These are phyloP conservation scores for Hygrophoropsis aurantiaca DNA, from an alignment of 768 basidiomycete genomes.

Conservation along the genomic window DNA sequence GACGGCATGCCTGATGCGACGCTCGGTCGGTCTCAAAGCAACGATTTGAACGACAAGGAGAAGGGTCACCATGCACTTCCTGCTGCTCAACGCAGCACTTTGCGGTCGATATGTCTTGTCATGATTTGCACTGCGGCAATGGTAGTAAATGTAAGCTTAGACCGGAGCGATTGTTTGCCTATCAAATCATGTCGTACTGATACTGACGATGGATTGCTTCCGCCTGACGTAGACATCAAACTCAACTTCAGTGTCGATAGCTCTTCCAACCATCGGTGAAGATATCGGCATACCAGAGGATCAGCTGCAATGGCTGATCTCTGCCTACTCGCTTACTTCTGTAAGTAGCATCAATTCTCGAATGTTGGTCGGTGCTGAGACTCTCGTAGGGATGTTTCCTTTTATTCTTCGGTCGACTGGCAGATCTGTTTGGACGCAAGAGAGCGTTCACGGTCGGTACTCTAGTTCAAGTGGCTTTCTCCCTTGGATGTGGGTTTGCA, in stretches of 20 bases:
- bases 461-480: conserved; percentile 49
- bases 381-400: conserved; percentile 67
- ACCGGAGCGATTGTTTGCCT: too few species aligned
- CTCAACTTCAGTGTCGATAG: conserved; percentile 47
- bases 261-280: conserved; percentile 51
- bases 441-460: conserved; percentile 64
- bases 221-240: conserved; percentile 25
- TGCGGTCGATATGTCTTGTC: conserved; percentile 29
- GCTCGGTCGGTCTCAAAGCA: conserved; percentile 6
- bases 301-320: conserved; percentile 65
- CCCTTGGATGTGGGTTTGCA: conserved; percentile 65
- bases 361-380: too few species aligned
- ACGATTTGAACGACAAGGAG: conserved; percentile 9
- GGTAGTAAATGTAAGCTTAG: conserved; percentile 33
- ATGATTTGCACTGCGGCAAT: conserved; percentile 40
- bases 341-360: conserved; percentile 40
- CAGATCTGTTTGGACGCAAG: conserved; percentile 79
- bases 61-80: neutral
- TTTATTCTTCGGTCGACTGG: conserved; percentile 74
- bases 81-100: conserved; percentile 16
- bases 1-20: conserved; percentile 8
- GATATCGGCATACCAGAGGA: conserved; percentile 49
- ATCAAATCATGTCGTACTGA: too few species aligned
- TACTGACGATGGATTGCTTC: too few species aligned
- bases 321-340: conserved; percentile 67